phyloP scores from a whole-genome alignment of 768 basidiomycete genomes.

The Jaapia argillacea region DNA sequence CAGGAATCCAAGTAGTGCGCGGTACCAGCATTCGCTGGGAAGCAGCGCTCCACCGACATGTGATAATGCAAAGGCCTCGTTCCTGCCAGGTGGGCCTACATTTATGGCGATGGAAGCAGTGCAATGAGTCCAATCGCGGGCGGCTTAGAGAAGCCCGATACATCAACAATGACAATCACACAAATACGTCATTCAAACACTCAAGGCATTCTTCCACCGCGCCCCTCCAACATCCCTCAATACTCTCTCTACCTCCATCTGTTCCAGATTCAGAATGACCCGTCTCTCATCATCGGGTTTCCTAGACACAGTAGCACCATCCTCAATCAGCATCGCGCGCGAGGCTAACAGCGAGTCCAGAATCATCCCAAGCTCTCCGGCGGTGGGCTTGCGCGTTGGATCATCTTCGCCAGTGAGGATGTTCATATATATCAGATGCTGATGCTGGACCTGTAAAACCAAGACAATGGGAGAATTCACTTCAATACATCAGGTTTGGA shows the following conservation, averaged over 20 bases:
- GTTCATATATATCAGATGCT: slow-evolving; percentile 64
- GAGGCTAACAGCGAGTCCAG: slow-evolving; percentile 71
- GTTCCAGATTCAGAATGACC: slow-evolving; percentile 76
- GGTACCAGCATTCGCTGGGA: too few relatives aligned
- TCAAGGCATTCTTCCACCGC: slow-evolving; percentile 49
- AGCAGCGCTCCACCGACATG: too few relatives aligned
- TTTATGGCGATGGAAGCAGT: too few relatives aligned
- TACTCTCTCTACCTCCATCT: slow-evolving; percentile 76
- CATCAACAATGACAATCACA: too few relatives aligned
- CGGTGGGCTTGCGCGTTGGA: slow-evolving; percentile 44
- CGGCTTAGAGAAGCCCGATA: too few relatives aligned
- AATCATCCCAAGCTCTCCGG: slow-evolving; percentile 55
- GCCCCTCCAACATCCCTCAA: slow-evolving; percentile 71
- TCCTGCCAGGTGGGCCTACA: too few relatives aligned
- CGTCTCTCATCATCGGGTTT: slow-evolving; percentile 59
- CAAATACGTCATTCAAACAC: too few relatives aligned
- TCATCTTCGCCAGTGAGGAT: slow-evolving; percentile 52
- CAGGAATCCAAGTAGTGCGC: too few relatives aligned
- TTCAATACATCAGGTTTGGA: neutral
- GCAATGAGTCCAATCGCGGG: too few relatives aligned
- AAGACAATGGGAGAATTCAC: neutral
- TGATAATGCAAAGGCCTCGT: too few relatives aligned
- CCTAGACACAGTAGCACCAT: slow-evolving; percentile 39
- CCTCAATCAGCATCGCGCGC: slow-evolving; percentile 67
- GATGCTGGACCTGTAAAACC: slow-evolving; percentile 51